A percentile compares a stretch with the other conserved stretches of the same genome.
These are phyloP conservation scores for Basidioascus undulatus DNA, from an alignment of 768 basidiomycete genomes.

Conservation along the genomic window DNA sequence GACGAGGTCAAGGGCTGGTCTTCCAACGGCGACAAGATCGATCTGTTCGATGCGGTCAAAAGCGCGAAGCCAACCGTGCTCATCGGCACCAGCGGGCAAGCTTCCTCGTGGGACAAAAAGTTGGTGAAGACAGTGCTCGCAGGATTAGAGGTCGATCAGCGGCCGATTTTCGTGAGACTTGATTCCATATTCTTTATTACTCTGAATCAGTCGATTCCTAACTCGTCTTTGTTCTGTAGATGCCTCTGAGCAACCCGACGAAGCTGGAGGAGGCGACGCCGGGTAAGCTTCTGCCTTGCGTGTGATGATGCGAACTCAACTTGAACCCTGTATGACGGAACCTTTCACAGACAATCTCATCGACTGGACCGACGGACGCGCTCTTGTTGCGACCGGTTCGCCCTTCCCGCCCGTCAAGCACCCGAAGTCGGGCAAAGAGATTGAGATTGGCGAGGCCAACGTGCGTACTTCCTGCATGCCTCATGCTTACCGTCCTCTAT, in stretches of 20 bases:
- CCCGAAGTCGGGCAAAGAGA: constrained; percentile 35
- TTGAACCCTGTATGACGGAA: neutral
- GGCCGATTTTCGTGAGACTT: too few species aligned
- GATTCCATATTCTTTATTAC: too few species aligned
- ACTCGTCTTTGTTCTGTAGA: too few species aligned
- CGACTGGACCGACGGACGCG: constrained; percentile 56
- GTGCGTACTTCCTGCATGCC: constrained; percentile 22
- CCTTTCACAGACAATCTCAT: constrained; percentile 27
- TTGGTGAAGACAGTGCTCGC: too few species aligned
- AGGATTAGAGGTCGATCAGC: too few species aligned
- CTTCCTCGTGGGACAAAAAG: too few species aligned
- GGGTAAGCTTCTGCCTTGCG: neutral
- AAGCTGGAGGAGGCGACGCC: constrained; percentile 50
- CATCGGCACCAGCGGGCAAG: constrained; percentile 59
- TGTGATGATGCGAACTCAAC: neutral
- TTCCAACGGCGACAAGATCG: constrained; percentile 21
- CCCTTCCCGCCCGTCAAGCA: constrained; percentile 53
- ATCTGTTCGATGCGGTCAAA: constrained; percentile 43
- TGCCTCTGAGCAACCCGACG: constrained; percentile 66
- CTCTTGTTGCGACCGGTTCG: constrained; percentile 54
- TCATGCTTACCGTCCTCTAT: constrained; percentile 1
- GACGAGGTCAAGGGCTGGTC: constrained; percentile 13
- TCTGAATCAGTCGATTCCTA: too few species aligned
- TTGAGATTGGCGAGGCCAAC: constrained; percentile 17
- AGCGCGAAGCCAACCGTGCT: constrained; percentile 53